phyloP scores from a whole-genome alignment of 23 red algal genomes.

The Gracilaria domingensis region DNA sequence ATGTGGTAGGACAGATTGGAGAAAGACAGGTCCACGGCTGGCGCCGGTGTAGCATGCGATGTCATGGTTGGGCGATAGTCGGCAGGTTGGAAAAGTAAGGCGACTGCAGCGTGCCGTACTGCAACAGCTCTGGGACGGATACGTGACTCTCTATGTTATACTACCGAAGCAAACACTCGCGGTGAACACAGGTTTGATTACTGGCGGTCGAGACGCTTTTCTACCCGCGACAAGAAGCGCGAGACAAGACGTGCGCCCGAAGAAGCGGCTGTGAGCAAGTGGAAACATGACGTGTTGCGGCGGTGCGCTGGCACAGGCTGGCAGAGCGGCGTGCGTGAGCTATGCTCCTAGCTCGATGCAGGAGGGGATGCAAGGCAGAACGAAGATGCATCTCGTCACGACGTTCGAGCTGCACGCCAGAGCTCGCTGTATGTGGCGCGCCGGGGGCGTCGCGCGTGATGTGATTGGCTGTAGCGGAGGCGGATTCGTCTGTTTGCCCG shows the following conservation, averaged over 20 bases:
- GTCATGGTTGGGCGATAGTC: neutral
- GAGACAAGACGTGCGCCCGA: neutral
- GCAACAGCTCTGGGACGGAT: too few relatives aligned
- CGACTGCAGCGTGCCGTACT: too few relatives aligned
- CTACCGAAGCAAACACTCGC: too few relatives aligned
- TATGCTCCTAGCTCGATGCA: too few relatives aligned
- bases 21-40: constrained; percentile 37
- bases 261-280: neutral
- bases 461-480: neutral
- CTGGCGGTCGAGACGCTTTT: constrained; percentile 7
- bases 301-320: neutral
- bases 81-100: neutral
- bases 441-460: neutral
- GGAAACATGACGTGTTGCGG: neutral
- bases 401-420: neutral
- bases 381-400: neutral
- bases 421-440: neutral
- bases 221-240: neutral
- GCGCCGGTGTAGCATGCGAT: neutral
- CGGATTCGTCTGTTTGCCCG: neutral
- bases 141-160: too few relatives aligned
- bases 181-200: too few relatives aligned
- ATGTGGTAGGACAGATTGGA: constrained; percentile 43
- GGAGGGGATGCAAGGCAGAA: too few relatives aligned
- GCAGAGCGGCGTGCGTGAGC: too few relatives aligned